phyloP scores from a whole-genome alignment of 2,329 filamentous ascomycete species.

The Trichoderma simmonsii region DNA sequence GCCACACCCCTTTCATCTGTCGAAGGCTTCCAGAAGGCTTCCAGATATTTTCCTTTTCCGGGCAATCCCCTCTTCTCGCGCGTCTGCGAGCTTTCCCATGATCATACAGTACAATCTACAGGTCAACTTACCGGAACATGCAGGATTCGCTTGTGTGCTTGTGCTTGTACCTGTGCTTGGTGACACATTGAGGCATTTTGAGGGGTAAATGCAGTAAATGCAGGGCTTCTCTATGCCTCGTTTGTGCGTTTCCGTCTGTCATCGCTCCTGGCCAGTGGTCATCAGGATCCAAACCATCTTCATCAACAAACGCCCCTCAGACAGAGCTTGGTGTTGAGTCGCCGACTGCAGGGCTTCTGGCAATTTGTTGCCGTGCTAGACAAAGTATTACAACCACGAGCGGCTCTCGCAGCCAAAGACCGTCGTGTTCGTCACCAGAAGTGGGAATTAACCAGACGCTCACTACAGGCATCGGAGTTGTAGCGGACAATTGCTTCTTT shows the following conservation, averaged over 20 bases:
- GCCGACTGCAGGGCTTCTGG: not conserved
- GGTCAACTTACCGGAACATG: not conserved
- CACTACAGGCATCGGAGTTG: not conserved
- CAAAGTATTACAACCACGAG: not conserved
- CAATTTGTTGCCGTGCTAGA: not conserved
- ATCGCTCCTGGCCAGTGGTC: not conserved
- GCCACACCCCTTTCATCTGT: not conserved
- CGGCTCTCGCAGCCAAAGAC: not conserved
- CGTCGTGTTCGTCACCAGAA: not conserved
- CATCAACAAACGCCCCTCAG: not conserved
- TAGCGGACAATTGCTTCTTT: not conserved
- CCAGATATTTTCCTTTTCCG: not conserved
- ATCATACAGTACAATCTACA: not conserved
- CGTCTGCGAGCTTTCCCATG: not conserved
- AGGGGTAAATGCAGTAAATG: constrained; percentile 1
- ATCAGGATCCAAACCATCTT: not conserved
- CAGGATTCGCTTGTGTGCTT: not conserved
- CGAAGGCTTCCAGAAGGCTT: constrained; percentile 1
- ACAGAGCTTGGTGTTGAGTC: not conserved
- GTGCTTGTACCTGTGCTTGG: not conserved
- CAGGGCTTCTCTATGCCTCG: not conserved
- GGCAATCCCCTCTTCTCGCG: not conserved
- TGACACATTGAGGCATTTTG: not conserved
- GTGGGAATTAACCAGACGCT: not conserved
- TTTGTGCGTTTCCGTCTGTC: not conserved